Percentiles rank a stretch among this genome's conserved stretches.
These are phyloP conservation scores for Eutrema salsugineum DNA, from an alignment of 441 rosid genomes.

Conservation along the genomic window DNA sequence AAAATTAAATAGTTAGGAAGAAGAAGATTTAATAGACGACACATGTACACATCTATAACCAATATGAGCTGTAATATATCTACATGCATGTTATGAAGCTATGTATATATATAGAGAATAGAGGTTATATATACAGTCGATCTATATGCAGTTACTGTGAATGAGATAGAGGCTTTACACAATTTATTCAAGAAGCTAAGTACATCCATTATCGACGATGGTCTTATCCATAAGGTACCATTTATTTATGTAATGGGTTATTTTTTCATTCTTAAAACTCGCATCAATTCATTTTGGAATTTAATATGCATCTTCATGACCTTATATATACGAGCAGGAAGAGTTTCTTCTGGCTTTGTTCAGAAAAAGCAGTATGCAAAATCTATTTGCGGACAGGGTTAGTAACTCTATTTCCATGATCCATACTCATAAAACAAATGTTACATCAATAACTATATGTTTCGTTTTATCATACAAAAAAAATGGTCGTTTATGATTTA, in stretches of 20 bases:
- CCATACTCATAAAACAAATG: not conserved
- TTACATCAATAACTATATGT: not conserved
- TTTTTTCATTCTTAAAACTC: not conserved
- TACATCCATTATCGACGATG: constrained; percentile 51
- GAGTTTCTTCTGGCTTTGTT: constrained; percentile 65
- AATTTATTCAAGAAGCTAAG: constrained; percentile 57
- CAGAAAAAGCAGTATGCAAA: constrained; percentile 46
- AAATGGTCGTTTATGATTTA: not conserved
- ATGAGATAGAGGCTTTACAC: constrained; percentile 50
- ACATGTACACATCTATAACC: not conserved
- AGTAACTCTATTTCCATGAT: not conserved
- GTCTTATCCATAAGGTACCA: constrained; percentile 54
- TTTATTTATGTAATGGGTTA: not conserved
- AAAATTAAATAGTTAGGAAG: not conserved
- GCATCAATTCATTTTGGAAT: not conserved
- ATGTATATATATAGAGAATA: too few relatives aligned
- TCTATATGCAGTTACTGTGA: constrained; percentile 45
- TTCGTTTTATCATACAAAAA: not conserved
- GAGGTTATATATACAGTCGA: not conserved
- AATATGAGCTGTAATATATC: not conserved
- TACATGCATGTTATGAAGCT: not conserved
- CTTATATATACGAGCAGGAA: constrained; percentile 39
- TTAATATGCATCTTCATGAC: not conserved
- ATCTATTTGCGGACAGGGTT: constrained; percentile 60
- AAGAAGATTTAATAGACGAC: not conserved